Base-by-base conservation (phyloP, 2,329 filamentous ascomycete species). In the Exophiala viscosa region DNA sequence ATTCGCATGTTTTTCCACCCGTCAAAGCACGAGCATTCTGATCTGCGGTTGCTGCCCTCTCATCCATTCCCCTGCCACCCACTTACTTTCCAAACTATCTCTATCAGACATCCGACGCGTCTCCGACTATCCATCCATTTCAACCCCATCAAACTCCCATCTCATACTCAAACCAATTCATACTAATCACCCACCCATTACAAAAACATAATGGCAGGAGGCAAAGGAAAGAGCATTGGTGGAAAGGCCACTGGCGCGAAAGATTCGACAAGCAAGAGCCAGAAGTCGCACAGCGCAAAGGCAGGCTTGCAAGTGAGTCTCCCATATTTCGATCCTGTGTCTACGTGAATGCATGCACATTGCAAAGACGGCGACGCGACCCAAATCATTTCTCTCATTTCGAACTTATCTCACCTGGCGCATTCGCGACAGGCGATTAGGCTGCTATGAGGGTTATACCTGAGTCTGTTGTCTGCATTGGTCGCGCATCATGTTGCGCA, bases 231-330 rank as follows among this genome's bases (percentile, higher is more conserved):
- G 80, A 89, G 85, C 60, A 83, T 86, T 64, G 90, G 91, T 66
- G 91, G 91, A 69, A 96, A 95, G 84, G 91, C 60, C 52, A 54
- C 87, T 53, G 88, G 88, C 66, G 88, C 88, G 65, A 93, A 93
- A 80, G 82, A 83, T 62, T 82, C 80, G 66, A 85, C 84, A 70
- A 88, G 88, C 78, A 96, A 96, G 79, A 86, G 88, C 69, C 88
- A 95, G 77, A 95, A 93, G 77, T 86, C 83, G 66, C 91, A 96
- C 79, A 96, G 90, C 66, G 89, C 90, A 69, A 91, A 93, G 74
- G 91, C 91, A 71, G 91, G 91, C 70, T 82, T 96, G 64, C 91
- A 96, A 87, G 91, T 96, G 80, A 81, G 88, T 35, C 35, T 76
- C 56, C 54, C 35, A 59, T 58, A 41, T 58, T 54, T 47, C 51